phyloP scores from a whole-genome alignment of 441 rosid species.

The Kokia cookei region DNA sequence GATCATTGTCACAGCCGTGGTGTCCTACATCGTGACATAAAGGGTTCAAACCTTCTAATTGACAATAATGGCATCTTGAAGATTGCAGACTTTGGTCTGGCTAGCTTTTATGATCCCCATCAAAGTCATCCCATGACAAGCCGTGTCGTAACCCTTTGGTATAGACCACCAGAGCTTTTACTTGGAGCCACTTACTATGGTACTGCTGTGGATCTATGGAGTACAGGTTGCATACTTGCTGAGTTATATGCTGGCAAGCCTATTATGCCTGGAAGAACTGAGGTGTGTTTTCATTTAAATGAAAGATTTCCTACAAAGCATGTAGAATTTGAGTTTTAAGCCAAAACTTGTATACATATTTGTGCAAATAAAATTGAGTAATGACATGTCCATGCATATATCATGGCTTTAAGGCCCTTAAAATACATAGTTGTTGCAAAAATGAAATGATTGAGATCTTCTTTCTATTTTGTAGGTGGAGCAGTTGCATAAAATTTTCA shows the following conservation, averaged over 20 bases:
- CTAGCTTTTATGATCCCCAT: slow-evolving; percentile 74
- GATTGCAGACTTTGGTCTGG: slow-evolving; percentile 96
- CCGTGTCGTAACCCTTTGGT: slow-evolving; percentile 98
- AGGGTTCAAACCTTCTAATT: slow-evolving; percentile 90
- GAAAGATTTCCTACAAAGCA: neutral
- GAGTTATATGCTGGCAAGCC: slow-evolving; percentile 98
- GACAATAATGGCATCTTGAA: slow-evolving; percentile 85
- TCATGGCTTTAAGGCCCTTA: neutral
- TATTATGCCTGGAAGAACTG: slow-evolving; percentile 99
- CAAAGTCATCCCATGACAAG: slow-evolving; percentile 79
- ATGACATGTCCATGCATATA: neutral
- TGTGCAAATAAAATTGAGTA: neutral
- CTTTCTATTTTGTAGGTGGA: slow-evolving; percentile 61
- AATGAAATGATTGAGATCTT: neutral
- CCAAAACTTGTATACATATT: neutral
- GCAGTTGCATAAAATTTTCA: slow-evolving; percentile 95
- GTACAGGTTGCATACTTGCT: slow-evolving; percentile 93
- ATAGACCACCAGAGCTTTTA: slow-evolving; percentile 93
- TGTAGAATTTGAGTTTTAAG: neutral
- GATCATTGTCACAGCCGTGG: slow-evolving; percentile 94
- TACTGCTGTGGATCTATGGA: slow-evolving; percentile 93
- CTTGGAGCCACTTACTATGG: slow-evolving; percentile 93
- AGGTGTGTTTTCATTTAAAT: slow-evolving; percentile 47
- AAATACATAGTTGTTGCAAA: neutral
- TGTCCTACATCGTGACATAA: slow-evolving; percentile 90